Conservation (phyloP, 2,329 filamentous ascomycete species). For the Nemania abortiva region DNA sequence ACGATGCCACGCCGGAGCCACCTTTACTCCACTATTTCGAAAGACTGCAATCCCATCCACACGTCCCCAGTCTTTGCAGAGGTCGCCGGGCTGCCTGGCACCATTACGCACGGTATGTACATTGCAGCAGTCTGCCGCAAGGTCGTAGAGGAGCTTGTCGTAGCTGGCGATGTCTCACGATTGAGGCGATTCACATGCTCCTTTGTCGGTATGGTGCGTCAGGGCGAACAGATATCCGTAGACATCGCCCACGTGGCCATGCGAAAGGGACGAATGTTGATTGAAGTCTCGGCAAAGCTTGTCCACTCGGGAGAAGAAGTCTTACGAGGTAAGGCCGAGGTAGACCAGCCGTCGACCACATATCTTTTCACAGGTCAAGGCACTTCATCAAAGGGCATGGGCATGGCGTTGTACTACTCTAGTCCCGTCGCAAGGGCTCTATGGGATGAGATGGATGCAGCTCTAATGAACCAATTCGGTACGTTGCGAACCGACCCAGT, state of each 20-base stretch:
- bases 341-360: constrained; percentile 94
- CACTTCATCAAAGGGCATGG: constrained; percentile 99
- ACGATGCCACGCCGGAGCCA: constrained; percentile 98
- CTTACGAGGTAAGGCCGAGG: constrained; percentile 91
- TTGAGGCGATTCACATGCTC: constrained; percentile 97
- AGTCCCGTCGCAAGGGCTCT: constrained; percentile 95
- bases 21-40: constrained; percentile 95
- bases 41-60: constrained; percentile 99
- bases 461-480: constrained; percentile 5
- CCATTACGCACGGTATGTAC: constrained; percentile 99
- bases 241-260: constrained; percentile 97
- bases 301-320: constrained; percentile 97
- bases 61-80: constrained; percentile 95
- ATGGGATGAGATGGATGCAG: constrained; percentile 87
- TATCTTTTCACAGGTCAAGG: constrained; percentile 99
- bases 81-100: constrained; percentile 94
- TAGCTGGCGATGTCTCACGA: constrained; percentile 96
- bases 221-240: constrained; percentile 93
- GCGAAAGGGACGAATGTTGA: constrained; percentile 98
- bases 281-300: constrained; percentile 97
- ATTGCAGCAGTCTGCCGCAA: constrained; percentile 95
- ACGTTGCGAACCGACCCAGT: background rate
- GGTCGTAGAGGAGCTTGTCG: constrained; percentile 97
- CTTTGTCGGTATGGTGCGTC: constrained; percentile 96
- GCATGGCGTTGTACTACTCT: constrained; percentile 96